These are phyloP conservation scores for Sclerotinia nivalis DNA, from an alignment of 2,329 filamentous ascomycete species.

Conservation along the genomic window DNA sequence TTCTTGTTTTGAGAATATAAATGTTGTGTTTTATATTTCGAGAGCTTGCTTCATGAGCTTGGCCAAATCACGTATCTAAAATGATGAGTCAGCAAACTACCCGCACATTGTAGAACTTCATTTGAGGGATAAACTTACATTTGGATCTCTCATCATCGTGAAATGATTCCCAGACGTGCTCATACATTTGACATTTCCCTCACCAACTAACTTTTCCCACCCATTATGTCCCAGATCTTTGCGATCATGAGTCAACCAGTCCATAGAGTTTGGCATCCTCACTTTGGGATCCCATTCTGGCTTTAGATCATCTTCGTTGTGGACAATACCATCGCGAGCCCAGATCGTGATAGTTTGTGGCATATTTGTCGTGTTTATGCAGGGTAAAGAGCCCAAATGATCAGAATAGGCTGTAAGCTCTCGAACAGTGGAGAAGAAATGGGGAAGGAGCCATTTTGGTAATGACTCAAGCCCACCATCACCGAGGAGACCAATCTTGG, in stretches of 20 bases:
- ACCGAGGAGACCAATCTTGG: constrained; percentile 68
- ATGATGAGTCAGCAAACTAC: constrained; percentile 17
- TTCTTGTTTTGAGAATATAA: neutral
- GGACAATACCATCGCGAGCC: constrained; percentile 71
- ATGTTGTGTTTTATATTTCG: constrained; percentile 15
- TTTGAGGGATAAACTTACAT: constrained; percentile 26
- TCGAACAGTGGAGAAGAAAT: constrained; percentile 58
- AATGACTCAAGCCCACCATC: constrained; percentile 44
- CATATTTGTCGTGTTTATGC: constrained; percentile 52
- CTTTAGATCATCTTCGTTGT: constrained; percentile 59
- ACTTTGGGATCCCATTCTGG: constrained; percentile 59
- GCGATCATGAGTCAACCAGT: constrained; percentile 71
- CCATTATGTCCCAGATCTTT: constrained; percentile 69
- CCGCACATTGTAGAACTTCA: neutral
- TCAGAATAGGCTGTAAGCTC: constrained; percentile 63
- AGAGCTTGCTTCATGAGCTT: constrained; percentile 23
- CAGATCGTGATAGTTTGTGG: constrained; percentile 66
- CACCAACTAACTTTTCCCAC: constrained; percentile 49
- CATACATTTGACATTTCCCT: constrained; percentile 26
- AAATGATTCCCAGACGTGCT: constrained; percentile 33
- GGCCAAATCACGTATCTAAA: constrained; percentile 13
- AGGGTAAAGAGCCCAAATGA: constrained; percentile 64
- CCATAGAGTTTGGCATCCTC: constrained; percentile 49
- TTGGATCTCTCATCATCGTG: constrained; percentile 33
- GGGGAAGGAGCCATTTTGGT: constrained; percentile 71